phyloP scores from a whole-genome alignment of 805 yeast genomes.

The Hanseniaspora osmophila region DNA sequence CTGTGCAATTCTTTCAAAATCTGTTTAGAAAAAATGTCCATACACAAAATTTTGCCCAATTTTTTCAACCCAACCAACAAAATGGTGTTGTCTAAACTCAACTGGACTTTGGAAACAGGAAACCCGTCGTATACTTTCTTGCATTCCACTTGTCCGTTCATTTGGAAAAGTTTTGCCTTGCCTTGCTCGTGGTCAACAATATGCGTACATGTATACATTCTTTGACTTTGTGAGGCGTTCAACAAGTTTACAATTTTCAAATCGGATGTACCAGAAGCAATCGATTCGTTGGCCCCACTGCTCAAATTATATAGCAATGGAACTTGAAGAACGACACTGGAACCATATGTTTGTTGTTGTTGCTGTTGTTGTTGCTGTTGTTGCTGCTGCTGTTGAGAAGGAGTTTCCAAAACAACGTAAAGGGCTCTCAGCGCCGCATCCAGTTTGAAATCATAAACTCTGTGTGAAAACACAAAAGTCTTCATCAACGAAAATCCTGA shows the following conservation, averaged over 20 bases:
- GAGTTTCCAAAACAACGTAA: slow-evolving; percentile 46
- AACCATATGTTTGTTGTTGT: slow-evolving; percentile 35
- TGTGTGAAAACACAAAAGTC: slow-evolving; percentile 54
- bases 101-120: slow-evolving; percentile 36
- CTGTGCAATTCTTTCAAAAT: slow-evolving; percentile 41
- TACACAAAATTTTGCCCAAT: slow-evolving; percentile 50
- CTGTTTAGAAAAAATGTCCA: slow-evolving; percentile 62
- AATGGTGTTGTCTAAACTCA: slow-evolving; percentile 63
- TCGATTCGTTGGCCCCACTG: not conserved
- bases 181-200: slow-evolving; percentile 23
- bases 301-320: slow-evolving; percentile 19
- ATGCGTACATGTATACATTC: slow-evolving; percentile 36
- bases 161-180: slow-evolving; percentile 10
- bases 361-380: too few species aligned
- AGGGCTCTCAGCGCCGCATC: slow-evolving; percentile 73
- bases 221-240: slow-evolving; percentile 33
- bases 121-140: slow-evolving; percentile 13
- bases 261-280: not conserved
- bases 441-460: slow-evolving; percentile 41
- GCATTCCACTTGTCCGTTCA: slow-evolving; percentile 16
- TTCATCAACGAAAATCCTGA: slow-evolving; percentile 31
- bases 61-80: slow-evolving; percentile 57
- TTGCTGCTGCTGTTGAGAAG: too few species aligned
- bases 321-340: slow-evolving; percentile 3
- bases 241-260: slow-evolving; percentile 22